Base-by-base conservation (phyloP, 1,284 basidiomycete genomes). In the Albatrellus sp. region DNA sequence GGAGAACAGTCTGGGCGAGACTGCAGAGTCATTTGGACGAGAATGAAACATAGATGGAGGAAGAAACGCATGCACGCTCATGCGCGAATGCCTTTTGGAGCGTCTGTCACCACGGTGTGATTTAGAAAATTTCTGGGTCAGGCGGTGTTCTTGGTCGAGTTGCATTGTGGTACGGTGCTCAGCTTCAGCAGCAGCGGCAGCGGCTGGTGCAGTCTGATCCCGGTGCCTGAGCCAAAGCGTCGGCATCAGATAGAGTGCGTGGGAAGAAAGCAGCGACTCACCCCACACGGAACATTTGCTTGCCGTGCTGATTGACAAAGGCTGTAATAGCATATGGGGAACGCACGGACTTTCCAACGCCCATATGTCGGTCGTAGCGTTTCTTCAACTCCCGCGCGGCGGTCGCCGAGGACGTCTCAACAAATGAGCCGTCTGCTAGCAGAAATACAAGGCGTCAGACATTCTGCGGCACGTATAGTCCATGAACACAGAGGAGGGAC, bases 251-350 rank as follows among this genome's bases (percentile, higher is more conserved):
- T 36, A 30, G 31, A 32, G 36, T 37, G 39, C 9, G 31, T 33
- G 37, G 20, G 38, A 19, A 12, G 13, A 20, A 32, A 19, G 9
- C 32, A 30, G 10, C n/a, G n/a, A 70, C 77, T 62, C 51, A 85
- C 82, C 80, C 77, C 39, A 87, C 70, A 37, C 84, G 77, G 61
- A 70, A 86, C 69, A 81, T 75, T 56, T 72, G 69, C 56, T 74
- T 77, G 43, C 84, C 84, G 60, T 84, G 78, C 55, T 85, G 81
- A 55, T 83, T 87, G 44, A 81, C 70, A 53, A 84, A 79, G 5
- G 78, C 75, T 17, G 83, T 87, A 50, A 87, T 83, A 37, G 75
- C 76, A 56, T 80, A 88, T 2, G 84, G 84, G 9, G 83, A 86
- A 32, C 80, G 77, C 13, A 78, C 65, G 48, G 75, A 67, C 56